Evolutionary conservation across 495 filamentous ascomycete species (phyloP), one percentile per base, ranked within the genome.

Genomic region (Lepraria neglecta): DNA sequence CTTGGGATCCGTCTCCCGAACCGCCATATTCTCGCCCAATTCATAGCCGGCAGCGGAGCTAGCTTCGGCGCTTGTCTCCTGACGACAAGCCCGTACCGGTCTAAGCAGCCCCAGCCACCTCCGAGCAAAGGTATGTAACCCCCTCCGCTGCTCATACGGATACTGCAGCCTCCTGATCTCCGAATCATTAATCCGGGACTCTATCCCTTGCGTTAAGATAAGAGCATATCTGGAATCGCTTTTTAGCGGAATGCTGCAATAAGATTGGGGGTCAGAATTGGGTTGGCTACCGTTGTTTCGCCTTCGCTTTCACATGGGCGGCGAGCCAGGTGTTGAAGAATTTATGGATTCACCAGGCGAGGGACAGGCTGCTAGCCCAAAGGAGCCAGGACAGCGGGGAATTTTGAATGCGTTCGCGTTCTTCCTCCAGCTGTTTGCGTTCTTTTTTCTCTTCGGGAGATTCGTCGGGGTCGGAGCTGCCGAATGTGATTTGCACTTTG

Each of bases 11-110:
- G 14, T 31, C 27, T 15, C 6, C 48, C 48, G 17, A 52, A 52
- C 1, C 48, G 48, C 48, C 27, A 52, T 52, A 52, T 52, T 31
- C 48, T 28, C 4, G 3, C 48, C 27, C 48, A 52, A 52, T 52
- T 52, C 28, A 52, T 52, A 28, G 48, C 4, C 48, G 48, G 27
- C 10, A 52, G 27, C 6, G 27, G 27, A 33, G n/a, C 48, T 1
- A 14, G 15, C 6, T n/a, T 52, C 30, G 27, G 27, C n/a, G 19
- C 12, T 28, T 17, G 6, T 52, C 19, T 53, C 2, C 33, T 38
- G 33, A 38, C 33, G 11, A 21, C 50, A n/a, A 35, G 30, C 48
- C 10, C n/a, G 27, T 30, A n/a, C n/a, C 27, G 0, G 31, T 54
- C n/a, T 38, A 7, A 35, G 35, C 11, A 54, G 9, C 3, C 31